A percentile compares a stretch with the other conserved stretches of the same genome.
Conservation (phyloP, 2,329 filamentous ascomycete genomes). For the Aspergillus quadricinctus region DNA sequence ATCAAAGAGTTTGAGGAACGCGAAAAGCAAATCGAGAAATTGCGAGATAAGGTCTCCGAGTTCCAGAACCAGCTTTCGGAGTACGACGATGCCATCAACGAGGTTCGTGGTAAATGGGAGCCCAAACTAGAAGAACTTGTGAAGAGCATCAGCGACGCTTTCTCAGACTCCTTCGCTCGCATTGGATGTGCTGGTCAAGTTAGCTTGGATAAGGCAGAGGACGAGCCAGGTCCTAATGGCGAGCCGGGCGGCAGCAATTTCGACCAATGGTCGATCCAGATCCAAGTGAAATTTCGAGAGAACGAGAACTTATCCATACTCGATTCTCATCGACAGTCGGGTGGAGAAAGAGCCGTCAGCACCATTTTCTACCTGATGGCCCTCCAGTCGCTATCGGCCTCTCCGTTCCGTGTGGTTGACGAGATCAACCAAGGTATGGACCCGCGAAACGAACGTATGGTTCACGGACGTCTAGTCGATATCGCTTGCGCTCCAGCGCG, state of each 20-base stretch:
- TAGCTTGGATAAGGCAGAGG: slow-evolving; percentile 66
- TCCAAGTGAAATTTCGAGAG: slow-evolving; percentile 90
- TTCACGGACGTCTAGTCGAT: slow-evolving; percentile 96
- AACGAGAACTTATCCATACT: slow-evolving; percentile 79
- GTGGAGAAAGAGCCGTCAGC: slow-evolving; percentile 90
- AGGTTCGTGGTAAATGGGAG: slow-evolving; percentile 73
- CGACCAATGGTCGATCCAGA: slow-evolving; percentile 87
- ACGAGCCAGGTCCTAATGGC: slow-evolving; percentile 28
- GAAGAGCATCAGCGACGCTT: slow-evolving; percentile 78
- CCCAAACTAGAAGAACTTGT: slow-evolving; percentile 75
- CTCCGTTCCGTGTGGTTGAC: slow-evolving; percentile 95
- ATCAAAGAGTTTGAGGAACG: slow-evolving; percentile 74
- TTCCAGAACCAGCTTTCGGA: slow-evolving; percentile 53
- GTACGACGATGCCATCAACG: slow-evolving; percentile 56
- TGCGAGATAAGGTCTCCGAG: slow-evolving; percentile 57
- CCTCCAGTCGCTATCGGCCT: slow-evolving; percentile 85
- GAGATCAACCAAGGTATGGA: slow-evolving; percentile 99
- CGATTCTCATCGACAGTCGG: slow-evolving; percentile 89
- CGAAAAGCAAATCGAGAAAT: slow-evolving; percentile 62
- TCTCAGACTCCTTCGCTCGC: slow-evolving; percentile 86
- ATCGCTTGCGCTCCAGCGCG: slow-evolving; percentile 69
- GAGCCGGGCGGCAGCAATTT: slow-evolving; percentile 63
- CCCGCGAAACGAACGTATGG: slow-evolving; percentile 94
- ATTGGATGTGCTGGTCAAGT: slow-evolving; percentile 95
- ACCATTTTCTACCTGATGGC: slow-evolving; percentile 99